Evolutionary conservation across 108 stramenopile genomes (phyloP), one percentile per base, ranked within the genome.

Genomic region (Cylindrotheca fusiformis): DNA sequence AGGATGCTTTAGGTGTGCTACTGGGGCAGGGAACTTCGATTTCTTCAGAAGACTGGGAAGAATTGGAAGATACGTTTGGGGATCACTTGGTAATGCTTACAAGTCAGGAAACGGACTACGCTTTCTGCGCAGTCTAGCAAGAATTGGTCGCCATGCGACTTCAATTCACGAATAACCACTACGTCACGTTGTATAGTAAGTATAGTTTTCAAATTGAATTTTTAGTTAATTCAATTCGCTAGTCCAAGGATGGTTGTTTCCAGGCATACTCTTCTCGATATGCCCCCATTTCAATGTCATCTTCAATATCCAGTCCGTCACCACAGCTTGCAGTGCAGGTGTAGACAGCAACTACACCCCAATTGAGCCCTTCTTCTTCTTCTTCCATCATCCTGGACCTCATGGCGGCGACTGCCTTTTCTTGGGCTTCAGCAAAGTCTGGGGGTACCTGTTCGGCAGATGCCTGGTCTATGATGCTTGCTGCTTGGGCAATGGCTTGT

Each of bases 321-420:
- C 86, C 86, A 67, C 92, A 93, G 58, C 87, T 88, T 1, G 71
- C 77, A 18, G 88, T 90, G 50, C 92, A 93, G 1, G 92, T 90
- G 60, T 83, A 93, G 8, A 93, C 68, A 2, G 83, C 75, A 27
- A 93, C 83, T 4, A 79, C 79, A 47, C 92, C 92, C 85, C 86
- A 93, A 71, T 84, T 87, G 62, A 91, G 52, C 1, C 67, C 70
- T 29, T 69, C 53, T 20, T 71, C n/a, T n/a, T n/a, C 68, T 20
- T 46, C 45, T 23, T 56, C 58, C 51, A 73, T 65, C 51, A 75
- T 49, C 51, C 60, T 45, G 52, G 28, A 51, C 52, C 71, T 54
- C 24, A 75, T 63, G 22, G 60, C 78, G 27, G 71, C 74, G 12
- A 86, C 41, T 10, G 87, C 84, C 22, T 68, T 61, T 48, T 87